phyloP scores from a whole-genome alignment of 2,329 filamentous ascomycete genomes.

The Hymenoscyphus scutula region DNA sequence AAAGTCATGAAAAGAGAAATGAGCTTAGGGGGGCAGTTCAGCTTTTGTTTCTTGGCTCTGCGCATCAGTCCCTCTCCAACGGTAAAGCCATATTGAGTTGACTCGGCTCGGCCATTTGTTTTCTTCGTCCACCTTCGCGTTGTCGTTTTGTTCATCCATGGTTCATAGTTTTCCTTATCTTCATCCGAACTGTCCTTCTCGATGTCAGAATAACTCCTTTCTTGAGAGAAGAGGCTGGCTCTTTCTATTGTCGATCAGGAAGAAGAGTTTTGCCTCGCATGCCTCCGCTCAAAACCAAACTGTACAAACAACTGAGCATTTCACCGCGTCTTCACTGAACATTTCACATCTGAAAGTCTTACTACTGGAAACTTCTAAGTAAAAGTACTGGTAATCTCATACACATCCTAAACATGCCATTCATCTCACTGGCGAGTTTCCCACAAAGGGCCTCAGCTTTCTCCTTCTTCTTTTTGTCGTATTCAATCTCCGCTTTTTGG shows the following conservation, averaged over 20 bases:
- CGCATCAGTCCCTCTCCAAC: too few relatives aligned
- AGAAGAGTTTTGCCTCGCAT: not conserved
- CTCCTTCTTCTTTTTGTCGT: not conserved
- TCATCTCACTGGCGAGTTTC: not conserved
- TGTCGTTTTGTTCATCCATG: too few relatives aligned
- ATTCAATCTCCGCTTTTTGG: not conserved
- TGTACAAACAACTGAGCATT: not conserved
- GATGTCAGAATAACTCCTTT: not conserved
- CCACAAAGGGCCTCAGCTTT: not conserved
- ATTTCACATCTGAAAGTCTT: not conserved
- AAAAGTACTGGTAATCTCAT: not conserved
- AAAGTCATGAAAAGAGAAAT: too few relatives aligned
- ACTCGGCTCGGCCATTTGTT: too few relatives aligned
- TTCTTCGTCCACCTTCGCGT: too few relatives aligned
- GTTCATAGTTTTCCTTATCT: too few relatives aligned
- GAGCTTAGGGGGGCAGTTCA: too few relatives aligned
- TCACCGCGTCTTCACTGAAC: not conserved
- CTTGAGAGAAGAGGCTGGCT: not conserved
- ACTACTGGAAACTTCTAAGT: not conserved
- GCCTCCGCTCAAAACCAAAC: not conserved
- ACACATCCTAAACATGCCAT: not conserved
- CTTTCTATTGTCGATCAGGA: not conserved
- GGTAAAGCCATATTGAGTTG: too few relatives aligned
- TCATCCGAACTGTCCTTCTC: not conserved
- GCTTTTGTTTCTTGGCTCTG: too few relatives aligned